phyloP scores from a whole-genome alignment of 2,329 filamentous ascomycete species.

The Neonectria hederae region DNA sequence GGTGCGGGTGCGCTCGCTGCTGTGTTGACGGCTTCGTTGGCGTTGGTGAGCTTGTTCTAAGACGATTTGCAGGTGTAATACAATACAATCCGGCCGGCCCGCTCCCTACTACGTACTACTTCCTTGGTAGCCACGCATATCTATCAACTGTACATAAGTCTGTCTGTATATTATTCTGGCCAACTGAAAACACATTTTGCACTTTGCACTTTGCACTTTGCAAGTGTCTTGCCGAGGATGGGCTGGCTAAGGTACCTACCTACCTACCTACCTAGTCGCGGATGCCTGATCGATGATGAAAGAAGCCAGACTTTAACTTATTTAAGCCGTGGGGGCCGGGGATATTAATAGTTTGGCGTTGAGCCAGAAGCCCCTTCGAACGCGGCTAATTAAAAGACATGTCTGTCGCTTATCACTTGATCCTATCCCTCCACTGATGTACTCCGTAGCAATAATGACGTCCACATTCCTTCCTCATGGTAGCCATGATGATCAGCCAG shows the following conservation, averaged over 20 bases:
- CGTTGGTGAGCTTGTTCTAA: constrained; percentile 37
- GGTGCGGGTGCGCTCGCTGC: constrained; percentile 9
- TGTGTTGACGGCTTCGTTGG: constrained; percentile 6
- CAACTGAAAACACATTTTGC: not conserved
- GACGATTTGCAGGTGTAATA: constrained; percentile 22
- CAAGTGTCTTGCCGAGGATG: not conserved
- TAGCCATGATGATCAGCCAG: not conserved
- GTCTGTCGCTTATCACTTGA: too few relatives aligned
- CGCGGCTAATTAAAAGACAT: not conserved
- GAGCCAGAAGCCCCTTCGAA: not conserved
- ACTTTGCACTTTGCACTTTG: not conserved
- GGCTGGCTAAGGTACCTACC: too few relatives aligned
- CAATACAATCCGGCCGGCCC: too few relatives aligned
- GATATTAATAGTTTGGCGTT: not conserved
- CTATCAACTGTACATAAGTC: not conserved
- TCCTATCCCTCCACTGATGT: too few relatives aligned
- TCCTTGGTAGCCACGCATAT: too few relatives aligned
- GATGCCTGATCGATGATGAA: not conserved
- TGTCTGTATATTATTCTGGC: not conserved
- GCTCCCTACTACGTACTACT: too few relatives aligned
- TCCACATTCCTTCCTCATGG: not conserved
- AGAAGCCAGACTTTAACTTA: not conserved
- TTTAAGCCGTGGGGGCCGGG: not conserved
- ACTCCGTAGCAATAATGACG: too few relatives aligned
- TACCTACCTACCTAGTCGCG: too few relatives aligned